phyloP scores from a whole-genome alignment of 129 eudicot species.

The Chrysanthemum lavandulifolium region DNA sequence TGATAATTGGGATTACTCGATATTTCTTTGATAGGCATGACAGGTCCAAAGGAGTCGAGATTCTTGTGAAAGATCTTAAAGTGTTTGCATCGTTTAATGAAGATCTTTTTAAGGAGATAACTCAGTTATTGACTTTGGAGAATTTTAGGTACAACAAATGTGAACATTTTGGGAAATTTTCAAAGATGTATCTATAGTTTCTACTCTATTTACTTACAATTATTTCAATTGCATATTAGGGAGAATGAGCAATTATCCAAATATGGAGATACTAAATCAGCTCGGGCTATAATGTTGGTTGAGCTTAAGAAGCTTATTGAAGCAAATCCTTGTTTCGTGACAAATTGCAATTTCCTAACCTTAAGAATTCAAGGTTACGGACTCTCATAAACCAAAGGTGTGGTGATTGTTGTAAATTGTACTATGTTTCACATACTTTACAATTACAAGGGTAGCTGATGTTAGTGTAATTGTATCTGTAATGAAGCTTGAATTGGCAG shows the following conservation, averaged over 20 bases:
- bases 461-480: neutral
- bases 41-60: constrained; percentile 81
- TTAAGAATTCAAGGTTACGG: constrained; percentile 79
- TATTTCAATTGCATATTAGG: constrained; percentile 39
- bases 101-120: constrained; percentile 87
- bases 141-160: constrained; percentile 65
- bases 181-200: neutral
- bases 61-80: constrained; percentile 89
- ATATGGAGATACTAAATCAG: constrained; percentile 92
- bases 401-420: neutral
- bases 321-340: constrained; percentile 93
- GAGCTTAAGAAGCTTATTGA: constrained; percentile 91
- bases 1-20: constrained; percentile 17
- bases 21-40: constrained; percentile 56
- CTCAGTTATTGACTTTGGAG: constrained; percentile 77
- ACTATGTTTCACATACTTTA: neutral
- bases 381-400: constrained; percentile 91
- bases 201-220: neutral
- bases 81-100: constrained; percentile 93
- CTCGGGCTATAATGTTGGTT: constrained; percentile 85
- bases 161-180: neutral
- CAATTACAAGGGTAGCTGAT: constrained; percentile 12
- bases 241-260: constrained; percentile 87
- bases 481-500: constrained; percentile 88
- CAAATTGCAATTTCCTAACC: constrained; percentile 79